Conservation (phyloP, 228 moss, liverwort and hornwort genomes). For the Sphagnum magellanicum region DNA sequence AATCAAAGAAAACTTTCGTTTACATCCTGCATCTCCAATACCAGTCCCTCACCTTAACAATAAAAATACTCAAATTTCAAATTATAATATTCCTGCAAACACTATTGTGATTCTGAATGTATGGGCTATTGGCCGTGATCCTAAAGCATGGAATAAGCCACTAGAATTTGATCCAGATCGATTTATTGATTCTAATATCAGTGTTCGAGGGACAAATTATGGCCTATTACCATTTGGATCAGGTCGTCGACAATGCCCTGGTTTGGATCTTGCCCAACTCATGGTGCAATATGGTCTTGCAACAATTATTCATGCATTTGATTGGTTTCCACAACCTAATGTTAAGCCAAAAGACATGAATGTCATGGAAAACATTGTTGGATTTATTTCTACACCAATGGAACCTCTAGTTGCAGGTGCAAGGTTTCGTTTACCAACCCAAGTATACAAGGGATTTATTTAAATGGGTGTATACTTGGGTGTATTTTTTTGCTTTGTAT, state of each 20-base stretch:
- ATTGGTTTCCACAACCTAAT: conserved; percentile 15
- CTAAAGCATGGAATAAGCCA: conserved; percentile 15
- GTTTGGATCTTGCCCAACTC: conserved; percentile 3
- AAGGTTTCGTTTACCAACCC: too few species aligned
- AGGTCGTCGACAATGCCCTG: conserved; percentile 2
- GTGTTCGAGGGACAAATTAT: conserved; percentile 21
- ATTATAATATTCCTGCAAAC: conserved; percentile 18
- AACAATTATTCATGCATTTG: conserved; percentile 18
- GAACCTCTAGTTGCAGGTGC: too few species aligned
- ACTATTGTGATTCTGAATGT: conserved; percentile 30
- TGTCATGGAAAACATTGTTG: neutral
- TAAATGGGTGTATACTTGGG: too few species aligned
- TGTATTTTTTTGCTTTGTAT: too few species aligned
- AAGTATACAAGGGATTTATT: too few species aligned
- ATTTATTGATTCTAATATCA: conserved; percentile 9
- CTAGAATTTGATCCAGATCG: conserved; percentile 19
- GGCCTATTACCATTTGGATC: conserved; percentile 25
- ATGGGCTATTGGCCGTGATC: conserved; percentile 28
- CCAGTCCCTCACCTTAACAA: too few species aligned
- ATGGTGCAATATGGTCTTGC: conserved; percentile 20
- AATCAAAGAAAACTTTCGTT: too few species aligned
- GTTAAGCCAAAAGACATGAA: neutral
- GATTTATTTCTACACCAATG: too few species aligned
- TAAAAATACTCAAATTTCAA: conserved; percentile 7
- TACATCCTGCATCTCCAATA: too few species aligned